Evolutionary conservation across 2,329 filamentous ascomycete genomes (phyloP).

Genomic region (Claviceps digitariae): DNA sequence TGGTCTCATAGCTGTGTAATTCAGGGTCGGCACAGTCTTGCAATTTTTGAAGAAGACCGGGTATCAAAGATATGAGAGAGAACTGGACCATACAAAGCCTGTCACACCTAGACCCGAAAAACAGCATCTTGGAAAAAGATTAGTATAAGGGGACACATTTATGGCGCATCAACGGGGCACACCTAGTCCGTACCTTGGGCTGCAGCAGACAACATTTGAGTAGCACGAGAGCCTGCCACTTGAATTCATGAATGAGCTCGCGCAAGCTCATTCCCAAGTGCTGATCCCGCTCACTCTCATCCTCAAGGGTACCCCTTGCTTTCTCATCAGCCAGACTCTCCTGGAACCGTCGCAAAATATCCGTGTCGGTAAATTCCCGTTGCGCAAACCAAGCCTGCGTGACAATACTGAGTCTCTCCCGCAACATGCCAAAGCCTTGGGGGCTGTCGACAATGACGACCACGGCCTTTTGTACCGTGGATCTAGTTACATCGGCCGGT

Average conservation of each 20-base stretch:
- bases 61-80: slow-evolving; percentile 87
- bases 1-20: slow-evolving; percentile 69
- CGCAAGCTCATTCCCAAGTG: slow-evolving; percentile 80
- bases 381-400: slow-evolving; percentile 96
- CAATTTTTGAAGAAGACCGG: slow-evolving; percentile 79
- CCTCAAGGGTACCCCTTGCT: slow-evolving; percentile 38
- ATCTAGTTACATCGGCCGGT: slow-evolving; percentile 83
- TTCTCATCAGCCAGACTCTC: slow-evolving; percentile 68
- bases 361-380: slow-evolving; percentile 77
- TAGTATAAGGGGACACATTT: neutral
- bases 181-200: slow-evolving; percentile 59
- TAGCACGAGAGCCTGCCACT: slow-evolving; percentile 83
- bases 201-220: slow-evolving; percentile 90
- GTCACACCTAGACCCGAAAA: slow-evolving; percentile 95
- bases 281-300: slow-evolving; percentile 66
- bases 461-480: slow-evolving; percentile 94
- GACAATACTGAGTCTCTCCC: slow-evolving; percentile 79
- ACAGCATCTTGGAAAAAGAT: slow-evolving; percentile 60
- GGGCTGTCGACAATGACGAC: slow-evolving; percentile 90
- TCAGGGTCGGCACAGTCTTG: slow-evolving; percentile 93
- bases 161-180: neutral
- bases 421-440: slow-evolving; percentile 77
- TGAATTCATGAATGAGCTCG: slow-evolving; percentile 88
- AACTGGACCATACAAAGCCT: slow-evolving; percentile 97
- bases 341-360: slow-evolving; percentile 82